Percentiles rank a stretch among this genome's conserved stretches.
Conservation (phyloP, 176 grass and related monocot species). For the Cenchrus americanus region DNA sequence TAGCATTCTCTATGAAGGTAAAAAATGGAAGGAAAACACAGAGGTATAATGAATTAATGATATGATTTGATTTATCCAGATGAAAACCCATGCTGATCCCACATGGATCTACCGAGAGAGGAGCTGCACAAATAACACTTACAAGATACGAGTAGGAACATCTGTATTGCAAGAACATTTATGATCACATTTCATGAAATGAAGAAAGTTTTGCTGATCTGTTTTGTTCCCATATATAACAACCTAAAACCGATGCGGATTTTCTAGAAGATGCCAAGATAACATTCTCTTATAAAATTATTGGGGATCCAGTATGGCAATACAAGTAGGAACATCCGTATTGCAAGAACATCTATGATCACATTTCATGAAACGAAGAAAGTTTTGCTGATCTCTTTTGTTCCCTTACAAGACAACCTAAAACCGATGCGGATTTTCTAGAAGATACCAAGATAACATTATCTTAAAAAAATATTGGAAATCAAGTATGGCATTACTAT, state of each 20-base stretch:
- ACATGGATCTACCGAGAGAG: background rate
- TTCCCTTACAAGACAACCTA: too few species aligned
- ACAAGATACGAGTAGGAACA: background rate
- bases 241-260: too few species aligned
- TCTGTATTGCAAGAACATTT: background rate
- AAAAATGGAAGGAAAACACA: background rate
- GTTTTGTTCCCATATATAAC: background rate
- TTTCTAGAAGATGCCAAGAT: background rate
- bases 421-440: background rate
- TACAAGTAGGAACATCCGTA: background rate
- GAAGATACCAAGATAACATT: background rate
- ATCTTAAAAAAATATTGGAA: background rate
- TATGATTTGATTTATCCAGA: background rate
- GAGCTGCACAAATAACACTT: background rate
- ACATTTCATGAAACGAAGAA: background rate
- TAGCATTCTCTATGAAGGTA: background rate
- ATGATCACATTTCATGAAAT: background rate
- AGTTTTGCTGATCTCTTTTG: background rate
- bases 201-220: background rate
- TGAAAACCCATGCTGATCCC: background rate
- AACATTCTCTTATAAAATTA: background rate
- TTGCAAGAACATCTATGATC: background rate
- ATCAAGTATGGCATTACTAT: too few species aligned
- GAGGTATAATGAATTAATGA: background rate
- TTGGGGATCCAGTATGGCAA: background rate